Base-by-base conservation (phyloP, 176 grass and related monocot species). In the Paspalum vaginatum region DNA sequence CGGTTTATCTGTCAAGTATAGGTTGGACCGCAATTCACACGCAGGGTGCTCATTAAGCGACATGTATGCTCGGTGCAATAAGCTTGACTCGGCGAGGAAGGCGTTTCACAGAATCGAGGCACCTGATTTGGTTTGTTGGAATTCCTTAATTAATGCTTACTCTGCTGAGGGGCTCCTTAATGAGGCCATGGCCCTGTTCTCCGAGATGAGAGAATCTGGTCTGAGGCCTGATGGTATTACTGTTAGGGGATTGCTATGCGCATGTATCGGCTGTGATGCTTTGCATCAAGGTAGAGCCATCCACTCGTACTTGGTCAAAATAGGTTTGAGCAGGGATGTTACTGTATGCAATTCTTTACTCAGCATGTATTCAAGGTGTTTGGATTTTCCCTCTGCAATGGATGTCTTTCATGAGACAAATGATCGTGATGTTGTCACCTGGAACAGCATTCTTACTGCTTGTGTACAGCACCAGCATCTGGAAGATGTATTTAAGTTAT, bases 71-170 rank as follows among this genome's bases (percentile, higher is more conserved):
- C 66, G 61, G 41, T 98, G 65, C 78, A 74, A 77, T 88, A 91
- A 79, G 60, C 76, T 85, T 69, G 91, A 69, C 37, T 95, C 45
- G 59, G 86, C 75, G 44, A 91, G 26, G 81, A 88, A 56, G 58
- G 71, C 84, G 58, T 95, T 95, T 81, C 58, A 85, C 49, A 53
- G 63, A 61, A 75, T 93, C 14, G 65, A 89, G 58, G 70, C 75
- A 17, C 90, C 89, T 18, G 88, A 98, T 93, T 50, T 87, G 54
- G 90, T 98, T 68, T 88, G 76, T 68, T 95, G 95, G 95, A 92
- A 81, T 81, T 87, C 92, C 38, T 77, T 88, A 65, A 87, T 98
- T 53, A 91, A 87, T 41, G 78, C 84, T 73, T 91, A 87, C 81
- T 93, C 93, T 57, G 85, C 85, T 59, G 81, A 89, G 66, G 92